Evolutionary conservation across 306 rosid species (phyloP).

Genomic region (Rosa multiflora): DNA sequence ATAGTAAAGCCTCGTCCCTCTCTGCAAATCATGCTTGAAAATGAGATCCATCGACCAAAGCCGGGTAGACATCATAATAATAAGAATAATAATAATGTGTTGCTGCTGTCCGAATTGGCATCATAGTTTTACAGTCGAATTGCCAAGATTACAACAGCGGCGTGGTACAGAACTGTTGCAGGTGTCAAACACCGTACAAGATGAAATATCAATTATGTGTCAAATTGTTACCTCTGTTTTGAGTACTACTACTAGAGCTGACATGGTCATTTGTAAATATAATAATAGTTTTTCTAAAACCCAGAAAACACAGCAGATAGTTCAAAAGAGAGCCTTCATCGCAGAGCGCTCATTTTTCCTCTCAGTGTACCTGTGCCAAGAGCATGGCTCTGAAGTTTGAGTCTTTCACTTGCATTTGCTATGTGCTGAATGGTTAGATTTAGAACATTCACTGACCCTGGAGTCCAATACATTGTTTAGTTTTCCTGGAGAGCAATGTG

Average conservation of each 20-base stretch:
- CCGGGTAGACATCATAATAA: neutral
- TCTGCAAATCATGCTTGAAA: conserved; percentile 40
- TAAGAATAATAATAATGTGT: conserved; percentile 3
- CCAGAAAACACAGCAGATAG: neutral
- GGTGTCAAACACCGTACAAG: conserved; percentile 16
- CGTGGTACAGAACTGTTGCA: conserved; percentile 25
- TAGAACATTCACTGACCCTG: neutral
- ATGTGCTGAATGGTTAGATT: neutral
- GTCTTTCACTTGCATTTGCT: neutral
- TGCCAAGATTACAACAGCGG: conserved; percentile 21
- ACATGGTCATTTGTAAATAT: conserved; percentile 16
- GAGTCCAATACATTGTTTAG: neutral
- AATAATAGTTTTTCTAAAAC: conserved; percentile 2
- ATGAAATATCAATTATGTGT: conserved; percentile 5
- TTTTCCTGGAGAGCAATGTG: neutral
- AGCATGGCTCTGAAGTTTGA: neutral
- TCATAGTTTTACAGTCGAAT: conserved; percentile 24
- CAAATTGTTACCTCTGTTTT: neutral
- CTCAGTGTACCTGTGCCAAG: neutral
- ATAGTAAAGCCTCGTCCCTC: conserved; percentile 28
- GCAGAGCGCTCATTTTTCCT: neutral
- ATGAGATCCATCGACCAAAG: neutral
- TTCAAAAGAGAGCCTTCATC: neutral
- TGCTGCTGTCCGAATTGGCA: conserved; percentile 17
- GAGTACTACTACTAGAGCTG: neutral